Evolutionary conservation across 2,329 filamentous ascomycete genomes (phyloP).

Genomic region (Alternaria novae-zelandiae): DNA sequence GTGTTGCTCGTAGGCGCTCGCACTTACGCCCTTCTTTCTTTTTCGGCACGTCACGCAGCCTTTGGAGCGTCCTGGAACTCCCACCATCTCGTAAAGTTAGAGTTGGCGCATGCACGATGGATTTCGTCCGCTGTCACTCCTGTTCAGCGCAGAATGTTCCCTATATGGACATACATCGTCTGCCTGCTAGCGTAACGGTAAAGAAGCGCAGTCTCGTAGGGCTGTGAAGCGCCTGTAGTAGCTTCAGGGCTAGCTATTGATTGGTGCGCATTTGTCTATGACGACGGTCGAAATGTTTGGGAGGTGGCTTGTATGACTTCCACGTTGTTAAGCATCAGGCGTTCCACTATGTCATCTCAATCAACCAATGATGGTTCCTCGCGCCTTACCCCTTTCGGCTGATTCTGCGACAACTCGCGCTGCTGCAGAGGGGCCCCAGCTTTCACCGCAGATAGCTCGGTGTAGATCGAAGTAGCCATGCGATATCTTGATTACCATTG

Average conservation of each 20-base stretch:
- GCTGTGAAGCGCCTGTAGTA: background rate
- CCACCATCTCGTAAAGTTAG: slow-evolving; percentile 21
- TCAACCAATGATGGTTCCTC: background rate
- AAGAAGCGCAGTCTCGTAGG: background rate
- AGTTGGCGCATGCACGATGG: background rate
- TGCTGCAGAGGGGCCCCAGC: background rate
- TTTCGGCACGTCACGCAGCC: slow-evolving; percentile 40
- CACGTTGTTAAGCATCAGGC: background rate
- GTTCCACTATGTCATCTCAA: background rate
- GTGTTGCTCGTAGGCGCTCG: background rate
- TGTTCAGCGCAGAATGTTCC: slow-evolving; percentile 26
- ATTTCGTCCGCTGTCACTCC: background rate
- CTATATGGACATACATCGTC: slow-evolving; percentile 14
- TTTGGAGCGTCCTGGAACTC: slow-evolving; percentile 41
- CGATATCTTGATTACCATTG: background rate
- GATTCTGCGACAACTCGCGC: slow-evolving; percentile 10
- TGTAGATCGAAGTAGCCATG: background rate
- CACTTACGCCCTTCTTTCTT: slow-evolving; percentile 63
- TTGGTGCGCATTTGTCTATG: slow-evolving; percentile 13
- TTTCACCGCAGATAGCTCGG: background rate
- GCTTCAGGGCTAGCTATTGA: background rate
- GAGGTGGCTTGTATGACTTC: background rate
- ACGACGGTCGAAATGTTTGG: background rate
- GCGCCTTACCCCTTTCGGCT: slow-evolving; percentile 3
- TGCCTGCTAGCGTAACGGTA: background rate